phyloP scores from a whole-genome alignment of 139 green algal genomes.

The Marvania coccoides region DNA sequence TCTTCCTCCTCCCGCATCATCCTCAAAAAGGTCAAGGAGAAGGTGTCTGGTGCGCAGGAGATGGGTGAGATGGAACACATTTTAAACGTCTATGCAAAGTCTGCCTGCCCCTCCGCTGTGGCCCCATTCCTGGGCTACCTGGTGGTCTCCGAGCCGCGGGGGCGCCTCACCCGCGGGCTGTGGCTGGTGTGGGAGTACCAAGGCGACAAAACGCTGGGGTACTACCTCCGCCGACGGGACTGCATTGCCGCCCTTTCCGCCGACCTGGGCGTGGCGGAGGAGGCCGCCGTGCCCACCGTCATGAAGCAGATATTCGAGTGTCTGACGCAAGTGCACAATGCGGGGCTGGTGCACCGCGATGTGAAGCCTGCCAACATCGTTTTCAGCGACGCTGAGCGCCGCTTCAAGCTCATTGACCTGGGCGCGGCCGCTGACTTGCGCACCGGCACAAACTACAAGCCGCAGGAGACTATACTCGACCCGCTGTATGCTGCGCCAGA shows the following conservation, averaged over 20 bases:
- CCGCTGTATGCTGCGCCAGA: constrained; percentile 83
- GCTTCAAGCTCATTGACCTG: constrained; percentile 71
- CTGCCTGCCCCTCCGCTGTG: constrained; percentile 41
- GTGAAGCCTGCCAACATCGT: constrained; percentile 90
- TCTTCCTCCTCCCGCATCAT: constrained; percentile 51
- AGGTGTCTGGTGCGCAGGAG: constrained; percentile 58
- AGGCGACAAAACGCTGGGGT: constrained; percentile 59
- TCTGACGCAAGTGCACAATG: constrained; percentile 64
- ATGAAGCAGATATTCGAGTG: constrained; percentile 71
- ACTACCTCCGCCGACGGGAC: constrained; percentile 67
- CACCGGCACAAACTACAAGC: constrained; percentile 83
- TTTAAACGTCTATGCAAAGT: constrained; percentile 67
- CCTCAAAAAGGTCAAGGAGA: constrained; percentile 61
- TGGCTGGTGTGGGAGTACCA: constrained; percentile 86
- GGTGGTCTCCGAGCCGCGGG: constrained; percentile 43
- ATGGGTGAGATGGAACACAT: constrained; percentile 78
- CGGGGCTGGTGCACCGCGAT: constrained; percentile 86
- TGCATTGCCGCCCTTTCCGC: constrained; percentile 46
- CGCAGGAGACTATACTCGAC: constrained; percentile 83
- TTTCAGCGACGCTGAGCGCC: constrained; percentile 42
- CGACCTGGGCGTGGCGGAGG: constrained; percentile 54
- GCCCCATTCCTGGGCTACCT: constrained; percentile 71
- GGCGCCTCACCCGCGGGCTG: constrained; percentile 52
- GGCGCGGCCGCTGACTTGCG: constrained; percentile 72
- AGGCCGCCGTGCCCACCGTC: constrained; percentile 50